Percentiles rank a stretch among this genome's conserved stretches.
Evolutionary conservation across 1,284 basidiomycete species (phyloP).

Genomic region (Melampsora larici-populina): DNA sequence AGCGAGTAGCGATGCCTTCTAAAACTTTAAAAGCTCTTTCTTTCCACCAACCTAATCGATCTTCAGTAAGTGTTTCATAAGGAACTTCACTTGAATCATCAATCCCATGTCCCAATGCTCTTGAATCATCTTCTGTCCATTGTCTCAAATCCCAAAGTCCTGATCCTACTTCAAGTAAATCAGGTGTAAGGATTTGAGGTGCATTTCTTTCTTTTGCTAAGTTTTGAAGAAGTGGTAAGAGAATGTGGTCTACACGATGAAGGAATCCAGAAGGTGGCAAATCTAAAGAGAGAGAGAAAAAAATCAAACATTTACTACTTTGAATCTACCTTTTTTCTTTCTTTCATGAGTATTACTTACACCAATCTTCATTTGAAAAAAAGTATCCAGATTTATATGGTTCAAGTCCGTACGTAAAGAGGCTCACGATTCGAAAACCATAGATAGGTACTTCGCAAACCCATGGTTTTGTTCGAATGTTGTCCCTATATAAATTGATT

Average conservation of each 20-base stretch:
- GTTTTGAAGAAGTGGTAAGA: constrained; percentile 8
- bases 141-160: constrained; percentile 40
- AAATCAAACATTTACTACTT: neutral
- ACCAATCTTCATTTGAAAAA: constrained; percentile 32
- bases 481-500: neutral
- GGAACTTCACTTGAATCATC: constrained; percentile 5
- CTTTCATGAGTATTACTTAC: neutral
- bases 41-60: constrained; percentile 22
- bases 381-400: constrained; percentile 1
- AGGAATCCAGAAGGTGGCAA: constrained; percentile 4
- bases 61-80: neutral
- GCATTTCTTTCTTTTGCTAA: neutral
- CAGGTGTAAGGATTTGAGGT: neutral
- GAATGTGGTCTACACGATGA: constrained; percentile 7
- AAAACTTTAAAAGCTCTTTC: neutral
- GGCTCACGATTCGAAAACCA: constrained; percentile 25
- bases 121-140: constrained; percentile 29
- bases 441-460: constrained; percentile 37
- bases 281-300: constrained; percentile 4
- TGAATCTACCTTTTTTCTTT: neutral
- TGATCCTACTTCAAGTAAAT: constrained; percentile 12
- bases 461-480: constrained; percentile 39
- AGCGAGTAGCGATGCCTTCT: neutral
- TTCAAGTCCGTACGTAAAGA: constrained; percentile 28
- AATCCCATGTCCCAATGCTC: neutral